A percentile compares a stretch with the other conserved stretches of the same genome.
These are phyloP conservation scores for Euphorbia corollata DNA, from an alignment of 441 rosid species.

Conservation along the genomic window DNA sequence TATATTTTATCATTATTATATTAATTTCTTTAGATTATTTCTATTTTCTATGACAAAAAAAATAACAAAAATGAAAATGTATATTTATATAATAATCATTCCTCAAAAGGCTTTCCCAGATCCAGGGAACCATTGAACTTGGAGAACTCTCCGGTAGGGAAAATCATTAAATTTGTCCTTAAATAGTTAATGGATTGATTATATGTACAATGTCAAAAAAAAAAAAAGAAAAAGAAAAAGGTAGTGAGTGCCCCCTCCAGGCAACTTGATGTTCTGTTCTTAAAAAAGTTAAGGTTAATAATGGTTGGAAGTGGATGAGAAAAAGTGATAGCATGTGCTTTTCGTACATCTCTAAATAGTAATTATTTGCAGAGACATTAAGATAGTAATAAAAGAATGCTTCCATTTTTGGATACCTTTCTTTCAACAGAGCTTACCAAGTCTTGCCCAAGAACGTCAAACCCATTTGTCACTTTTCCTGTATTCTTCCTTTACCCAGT, in stretches of 20 bases:
- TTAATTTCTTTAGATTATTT: too few species aligned
- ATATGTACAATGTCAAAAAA: neutral
- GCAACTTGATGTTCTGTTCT: conserved; percentile 2
- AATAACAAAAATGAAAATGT: too few species aligned
- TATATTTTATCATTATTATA: too few species aligned
- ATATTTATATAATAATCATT: too few species aligned
- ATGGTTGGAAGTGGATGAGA: too few species aligned
- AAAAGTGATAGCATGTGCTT: too few species aligned
- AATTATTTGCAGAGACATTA: neutral
- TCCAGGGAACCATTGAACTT: too few species aligned
- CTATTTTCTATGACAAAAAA: too few species aligned
- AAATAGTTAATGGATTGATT: neutral
- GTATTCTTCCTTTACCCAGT: neutral
- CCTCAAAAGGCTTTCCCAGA: too few species aligned
- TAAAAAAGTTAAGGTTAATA: too few species aligned
- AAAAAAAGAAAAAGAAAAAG: neutral
- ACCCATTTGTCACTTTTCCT: neutral
- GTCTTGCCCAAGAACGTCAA: neutral
- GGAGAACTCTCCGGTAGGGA: too few species aligned
- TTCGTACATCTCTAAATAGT: neutral
- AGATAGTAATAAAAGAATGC: neutral
- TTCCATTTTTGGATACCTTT: neutral
- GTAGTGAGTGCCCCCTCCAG: neutral
- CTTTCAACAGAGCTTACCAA: neutral
- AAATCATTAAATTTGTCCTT: neutral